phyloP scores from a whole-genome alignment of 768 basidiomycete genomes.

The Trametes meyenii region DNA sequence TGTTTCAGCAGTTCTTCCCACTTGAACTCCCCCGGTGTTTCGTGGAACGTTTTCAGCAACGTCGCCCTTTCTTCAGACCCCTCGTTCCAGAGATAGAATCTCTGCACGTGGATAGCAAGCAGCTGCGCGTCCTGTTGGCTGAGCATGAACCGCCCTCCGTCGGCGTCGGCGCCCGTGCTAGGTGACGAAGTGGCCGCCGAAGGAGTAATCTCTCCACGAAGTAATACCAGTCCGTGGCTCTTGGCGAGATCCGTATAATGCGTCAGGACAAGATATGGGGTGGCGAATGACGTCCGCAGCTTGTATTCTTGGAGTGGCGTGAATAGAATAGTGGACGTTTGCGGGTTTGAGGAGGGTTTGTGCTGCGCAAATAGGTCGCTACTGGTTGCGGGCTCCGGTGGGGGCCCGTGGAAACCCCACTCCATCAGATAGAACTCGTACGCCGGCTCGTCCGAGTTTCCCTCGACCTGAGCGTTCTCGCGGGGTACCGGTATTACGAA shows the following conservation, averaged over 20 bases:
- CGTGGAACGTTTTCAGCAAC: conserved; percentile 74
- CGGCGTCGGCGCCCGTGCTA: conserved; percentile 34
- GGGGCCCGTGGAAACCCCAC: conserved; percentile 84
- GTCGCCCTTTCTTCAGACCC: conserved; percentile 44
- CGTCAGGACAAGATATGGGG: conserved; percentile 88
- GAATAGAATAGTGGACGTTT: conserved; percentile 80
- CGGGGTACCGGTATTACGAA: conserved; percentile 87
- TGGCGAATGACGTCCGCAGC: conserved; percentile 77
- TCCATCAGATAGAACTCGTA: conserved; percentile 87
- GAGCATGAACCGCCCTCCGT: conserved; percentile 58
- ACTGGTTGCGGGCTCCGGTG: conserved; percentile 54
- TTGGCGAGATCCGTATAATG: conserved; percentile 87
- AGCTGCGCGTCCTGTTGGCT: conserved; percentile 83
- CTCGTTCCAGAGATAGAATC: conserved; percentile 75
- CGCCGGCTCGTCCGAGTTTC: conserved; percentile 41
- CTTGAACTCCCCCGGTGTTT: conserved; percentile 74
- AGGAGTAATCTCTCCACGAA: conserved; percentile 91
- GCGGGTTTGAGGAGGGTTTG: conserved; percentile 44
- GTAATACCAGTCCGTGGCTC: conserved; percentile 80
- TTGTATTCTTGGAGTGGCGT: conserved; percentile 96
- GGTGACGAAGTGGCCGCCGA: conserved; percentile 52
- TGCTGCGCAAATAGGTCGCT: conserved; percentile 49
- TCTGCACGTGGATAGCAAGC: conserved; percentile 78
- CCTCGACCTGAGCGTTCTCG: conserved; percentile 32
- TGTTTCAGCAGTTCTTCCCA: conserved; percentile 79